Evolutionary conservation across 495 filamentous ascomycete species (phyloP).

Genomic region (Penicillium canescens): DNA sequence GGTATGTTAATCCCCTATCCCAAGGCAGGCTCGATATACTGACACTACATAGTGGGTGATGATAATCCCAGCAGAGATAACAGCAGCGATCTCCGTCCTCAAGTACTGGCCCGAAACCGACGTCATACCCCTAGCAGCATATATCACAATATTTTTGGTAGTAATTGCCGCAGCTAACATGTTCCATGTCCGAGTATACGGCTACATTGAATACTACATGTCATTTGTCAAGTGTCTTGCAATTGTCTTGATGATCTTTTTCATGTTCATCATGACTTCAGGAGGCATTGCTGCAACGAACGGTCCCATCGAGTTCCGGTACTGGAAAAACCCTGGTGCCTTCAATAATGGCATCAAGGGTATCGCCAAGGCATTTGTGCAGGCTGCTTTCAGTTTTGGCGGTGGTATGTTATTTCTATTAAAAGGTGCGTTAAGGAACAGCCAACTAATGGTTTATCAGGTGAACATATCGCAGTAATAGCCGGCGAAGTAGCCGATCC

Average conservation of each 20-base stretch:
- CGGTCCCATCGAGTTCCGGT: constrained; percentile 28
- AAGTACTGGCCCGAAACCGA: constrained; percentile 30
- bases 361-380: constrained; percentile 30
- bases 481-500: constrained; percentile 29
- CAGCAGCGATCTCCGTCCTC: constrained; percentile 27
- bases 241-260: constrained; percentile 29
- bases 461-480: constrained; percentile 32
- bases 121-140: constrained; percentile 24
- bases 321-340: constrained; percentile 29
- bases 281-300: constrained; percentile 29
- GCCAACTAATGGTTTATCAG: neutral
- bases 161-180: constrained; percentile 20
- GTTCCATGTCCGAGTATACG: constrained; percentile 28
- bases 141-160: constrained; percentile 29
- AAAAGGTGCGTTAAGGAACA: neutral
- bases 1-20: constrained; percentile 5
- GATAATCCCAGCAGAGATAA: constrained; percentile 33
- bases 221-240: constrained; percentile 29
- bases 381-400: constrained; percentile 31
- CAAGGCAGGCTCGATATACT: neutral
- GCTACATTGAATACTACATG: constrained; percentile 31
- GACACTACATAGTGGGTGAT: constrained; percentile 27
- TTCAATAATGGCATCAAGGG: constrained; percentile 36
- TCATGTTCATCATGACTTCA: constrained; percentile 35
- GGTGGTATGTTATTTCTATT: constrained; percentile 14